phyloP scores from a whole-genome alignment of 306 rosid species.

The Hippophae gyantsensis region DNA sequence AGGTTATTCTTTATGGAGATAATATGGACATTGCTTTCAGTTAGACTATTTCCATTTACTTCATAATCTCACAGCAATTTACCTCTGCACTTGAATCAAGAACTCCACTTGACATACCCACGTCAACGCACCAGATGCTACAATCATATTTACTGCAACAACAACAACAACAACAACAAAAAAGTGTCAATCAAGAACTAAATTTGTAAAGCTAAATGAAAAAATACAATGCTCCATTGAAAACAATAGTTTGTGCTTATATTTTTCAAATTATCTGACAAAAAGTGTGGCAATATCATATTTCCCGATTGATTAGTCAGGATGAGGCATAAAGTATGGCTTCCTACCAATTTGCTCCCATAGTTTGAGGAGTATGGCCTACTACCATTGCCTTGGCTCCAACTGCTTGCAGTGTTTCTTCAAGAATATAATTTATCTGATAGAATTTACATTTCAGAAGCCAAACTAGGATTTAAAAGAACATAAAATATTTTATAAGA shows the following conservation, averaged over 20 bases:
- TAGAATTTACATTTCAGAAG: slow-evolving; percentile 16
- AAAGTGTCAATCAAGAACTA: slow-evolving; percentile 1
- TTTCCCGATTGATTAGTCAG: not conserved
- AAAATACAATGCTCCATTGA: not conserved
- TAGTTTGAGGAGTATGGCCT: slow-evolving; percentile 93
- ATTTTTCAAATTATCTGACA: not conserved
- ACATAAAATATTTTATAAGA: not conserved
- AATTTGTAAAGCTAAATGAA: not conserved
- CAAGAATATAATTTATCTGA: slow-evolving; percentile 63
- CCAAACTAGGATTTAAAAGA: slow-evolving; percentile 12
- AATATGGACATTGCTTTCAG: no score
- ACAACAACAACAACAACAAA: not conserved
- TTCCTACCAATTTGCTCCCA: slow-evolving; percentile 74
- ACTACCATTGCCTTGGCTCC: slow-evolving; percentile 95
- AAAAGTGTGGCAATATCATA: not conserved
- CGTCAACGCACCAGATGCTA: slow-evolving; percentile 94
- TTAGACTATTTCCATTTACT: no score
- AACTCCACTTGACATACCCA: slow-evolving; percentile 98
- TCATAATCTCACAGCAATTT: not conserved
- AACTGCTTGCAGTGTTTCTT: slow-evolving; percentile 71
- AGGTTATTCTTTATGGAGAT: no score
- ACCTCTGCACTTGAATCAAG: slow-evolving; percentile 95
- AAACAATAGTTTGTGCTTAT: not conserved
- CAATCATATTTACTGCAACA: slow-evolving; percentile 69
- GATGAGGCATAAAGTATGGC: not conserved